Conservation (phyloP, 352 stramenopile species). For the Phytophthora pini region DNA sequence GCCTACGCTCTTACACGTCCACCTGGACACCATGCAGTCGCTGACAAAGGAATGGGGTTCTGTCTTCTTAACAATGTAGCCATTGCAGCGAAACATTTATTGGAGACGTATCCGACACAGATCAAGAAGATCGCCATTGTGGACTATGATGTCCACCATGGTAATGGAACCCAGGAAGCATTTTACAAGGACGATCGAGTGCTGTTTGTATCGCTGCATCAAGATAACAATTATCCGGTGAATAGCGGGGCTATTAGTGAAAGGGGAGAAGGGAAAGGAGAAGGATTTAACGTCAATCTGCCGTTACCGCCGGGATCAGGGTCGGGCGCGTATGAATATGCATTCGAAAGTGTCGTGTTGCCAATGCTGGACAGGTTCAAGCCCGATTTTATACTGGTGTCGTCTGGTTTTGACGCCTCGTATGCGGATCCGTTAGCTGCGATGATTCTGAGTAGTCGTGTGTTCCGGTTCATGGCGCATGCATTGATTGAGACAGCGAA, state of each 20-base stretch:
- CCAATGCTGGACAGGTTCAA: constrained; percentile 74
- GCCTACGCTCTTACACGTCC: constrained; percentile 75
- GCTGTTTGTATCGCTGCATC: constrained; percentile 82
- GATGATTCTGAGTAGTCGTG: constrained; percentile 85
- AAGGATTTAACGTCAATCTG: constrained; percentile 84
- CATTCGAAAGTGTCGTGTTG: constrained; percentile 72
- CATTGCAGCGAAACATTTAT: constrained; percentile 59
- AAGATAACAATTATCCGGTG: constrained; percentile 85
- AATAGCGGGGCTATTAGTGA: constrained; percentile 55
- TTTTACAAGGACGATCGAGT: constrained; percentile 82
- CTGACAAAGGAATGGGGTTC: constrained; percentile 69
- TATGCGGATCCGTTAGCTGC: constrained; percentile 82
- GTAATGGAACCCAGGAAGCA: constrained; percentile 95
- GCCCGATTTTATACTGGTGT: constrained; percentile 83
- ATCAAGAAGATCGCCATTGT: constrained; percentile 94
- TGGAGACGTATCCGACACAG: constrained; percentile 60
- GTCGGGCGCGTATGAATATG: constrained; percentile 69
- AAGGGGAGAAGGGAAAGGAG: constrained; percentile 43
- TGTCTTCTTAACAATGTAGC: constrained; percentile 80
- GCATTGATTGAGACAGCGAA: constrained; percentile 56
- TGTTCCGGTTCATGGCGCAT: constrained; percentile 72
- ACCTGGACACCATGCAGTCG: constrained; percentile 74
- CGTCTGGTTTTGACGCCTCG: constrained; percentile 79
- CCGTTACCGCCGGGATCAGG: constrained; percentile 85
- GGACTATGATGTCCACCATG: constrained; percentile 97